Evolutionary conservation across 305 asterid species (phyloP).

Genomic region (Fraxinus paxiana): DNA sequence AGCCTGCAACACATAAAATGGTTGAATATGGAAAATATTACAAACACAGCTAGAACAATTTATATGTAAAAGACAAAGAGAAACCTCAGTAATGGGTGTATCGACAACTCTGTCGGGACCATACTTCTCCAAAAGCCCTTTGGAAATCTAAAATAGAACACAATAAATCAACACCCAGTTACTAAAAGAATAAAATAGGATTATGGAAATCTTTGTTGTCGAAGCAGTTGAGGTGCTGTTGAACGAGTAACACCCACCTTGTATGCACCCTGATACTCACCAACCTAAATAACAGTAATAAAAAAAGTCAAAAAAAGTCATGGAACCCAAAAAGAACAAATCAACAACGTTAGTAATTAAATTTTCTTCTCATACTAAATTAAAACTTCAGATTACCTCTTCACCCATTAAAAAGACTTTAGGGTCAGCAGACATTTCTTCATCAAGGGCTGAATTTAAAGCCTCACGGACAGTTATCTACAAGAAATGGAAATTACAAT

Average conservation of each 20-base stretch:
- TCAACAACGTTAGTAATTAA: not conserved
- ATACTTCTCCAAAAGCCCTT: conserved; percentile 48
- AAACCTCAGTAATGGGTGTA: conserved; percentile 54
- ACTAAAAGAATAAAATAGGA: not conserved
- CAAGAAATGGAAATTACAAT: not conserved
- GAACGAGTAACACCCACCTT: conserved; percentile 30
- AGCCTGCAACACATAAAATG: conserved; percentile 27
- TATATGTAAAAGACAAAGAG: conserved; percentile 12
- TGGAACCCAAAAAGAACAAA: not conserved
- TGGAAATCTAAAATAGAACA: conserved; percentile 29
- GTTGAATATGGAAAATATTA: not conserved
- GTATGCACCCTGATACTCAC: conserved; percentile 55
- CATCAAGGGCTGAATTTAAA: conserved; percentile 47
- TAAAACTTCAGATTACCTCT: conserved; percentile 30
- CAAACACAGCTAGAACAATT: not conserved
- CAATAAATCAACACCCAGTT: not conserved
- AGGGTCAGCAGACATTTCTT: conserved; percentile 54
- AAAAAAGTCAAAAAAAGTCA: not conserved
- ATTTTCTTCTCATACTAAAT: not conserved
- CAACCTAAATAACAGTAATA: conserved; percentile 30
- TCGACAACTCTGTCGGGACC: conserved; percentile 52
- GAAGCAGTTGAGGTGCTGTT: not conserved
- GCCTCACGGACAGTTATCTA: conserved; percentile 50
- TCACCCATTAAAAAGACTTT: conserved; percentile 46
- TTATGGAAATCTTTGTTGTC: not conserved